Evolutionary conservation across 2,329 filamentous ascomycete genomes (phyloP), one percentile per base, ranked within the genome.

Genomic region (Pyrenophora seminiperda): DNA sequence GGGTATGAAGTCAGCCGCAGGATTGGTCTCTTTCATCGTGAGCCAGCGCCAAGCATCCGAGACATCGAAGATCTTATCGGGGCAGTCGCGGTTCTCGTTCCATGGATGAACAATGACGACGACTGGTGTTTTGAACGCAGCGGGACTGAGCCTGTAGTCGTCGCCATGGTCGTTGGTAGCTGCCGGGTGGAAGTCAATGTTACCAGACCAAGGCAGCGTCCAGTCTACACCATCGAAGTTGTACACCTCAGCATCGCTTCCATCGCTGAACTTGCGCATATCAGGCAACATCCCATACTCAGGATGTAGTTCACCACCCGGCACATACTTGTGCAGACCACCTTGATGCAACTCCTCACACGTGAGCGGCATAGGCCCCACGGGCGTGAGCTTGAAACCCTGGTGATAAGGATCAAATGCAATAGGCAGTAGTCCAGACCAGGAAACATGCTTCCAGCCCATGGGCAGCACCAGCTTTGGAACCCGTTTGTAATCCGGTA

Each of bases 21-120:
- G 33, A 2, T 34, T 11, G 5, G n/a, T 18, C n/a, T 57, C 49
- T 27, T 51, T 48, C 1, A 46, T 29, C 0, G n/a, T 14, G 0
- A 61, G 31, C 60, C 58, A 63, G 3, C 58, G 42, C 58, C 58
- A 63, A 4, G 41, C 60, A 7, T 63, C 58, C 7, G 48, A 20
- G 4, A 61, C 41, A 31, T 63, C 56, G 14, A 61, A 31, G n/a
- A 63, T 13, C 18, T 38, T 34, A 13, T 61, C 42, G 0, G 60
- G 60, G 14, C 54, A 61, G 15, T 63, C 56, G 2, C 56, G 49
- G 0, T 14, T 29, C 14, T 59, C 53, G 1, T 38, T n/a, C 33
- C 50, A 48, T 9, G 40, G 37, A 1, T 34, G 29, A 1, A 5
- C 13, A 2, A 22, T 3, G 3, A 27, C 19, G 3, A 39, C 7